A percentile compares a stretch with the other conserved stretches of the same genome.
These are phyloP conservation scores for Orychophragmus violaceus DNA, from an alignment of 345 rosid species.

Conservation along the genomic window DNA sequence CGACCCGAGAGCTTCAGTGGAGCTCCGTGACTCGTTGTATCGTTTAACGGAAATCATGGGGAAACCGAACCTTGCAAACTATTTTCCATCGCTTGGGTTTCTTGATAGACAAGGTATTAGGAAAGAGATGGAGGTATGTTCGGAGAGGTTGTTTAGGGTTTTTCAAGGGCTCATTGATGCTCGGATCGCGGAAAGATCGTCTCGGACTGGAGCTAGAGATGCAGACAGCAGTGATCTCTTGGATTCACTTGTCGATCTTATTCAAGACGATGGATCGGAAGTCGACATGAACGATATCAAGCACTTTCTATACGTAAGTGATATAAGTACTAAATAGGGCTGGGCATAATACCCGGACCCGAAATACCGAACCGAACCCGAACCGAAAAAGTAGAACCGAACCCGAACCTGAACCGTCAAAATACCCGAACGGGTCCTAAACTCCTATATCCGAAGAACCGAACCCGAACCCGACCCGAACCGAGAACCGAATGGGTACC, in stretches of 20 bases:
- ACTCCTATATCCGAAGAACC: too few species aligned
- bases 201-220: background rate
- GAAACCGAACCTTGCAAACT: conserved; percentile 42
- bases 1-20: conserved; percentile 9
- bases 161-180: conserved; percentile 31
- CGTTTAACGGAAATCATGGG: conserved; percentile 34
- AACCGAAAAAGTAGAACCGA: too few species aligned
- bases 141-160: conserved; percentile 9
- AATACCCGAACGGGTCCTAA: too few species aligned
- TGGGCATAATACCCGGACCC: too few species aligned
- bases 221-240: conserved; percentile 22
- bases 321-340: too few species aligned
- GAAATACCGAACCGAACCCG: too few species aligned
- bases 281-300: conserved; percentile 18
- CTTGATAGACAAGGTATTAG: conserved; percentile 41
- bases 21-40: conserved; percentile 31
- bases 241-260: conserved; percentile 31
- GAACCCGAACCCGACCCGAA: too few species aligned
- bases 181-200: conserved; percentile 13
- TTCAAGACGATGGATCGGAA: conserved; percentile 7
- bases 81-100: conserved; percentile 35
- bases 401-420: too few species aligned
- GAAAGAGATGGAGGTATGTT: conserved; percentile 10
- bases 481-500: too few species aligned
- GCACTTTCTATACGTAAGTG: conserved; percentile 32